Evolutionary conservation across 345 rosid species (phyloP), one percentile per base, ranked within the genome.

Genomic region (Stellera chamaejasme): DNA sequence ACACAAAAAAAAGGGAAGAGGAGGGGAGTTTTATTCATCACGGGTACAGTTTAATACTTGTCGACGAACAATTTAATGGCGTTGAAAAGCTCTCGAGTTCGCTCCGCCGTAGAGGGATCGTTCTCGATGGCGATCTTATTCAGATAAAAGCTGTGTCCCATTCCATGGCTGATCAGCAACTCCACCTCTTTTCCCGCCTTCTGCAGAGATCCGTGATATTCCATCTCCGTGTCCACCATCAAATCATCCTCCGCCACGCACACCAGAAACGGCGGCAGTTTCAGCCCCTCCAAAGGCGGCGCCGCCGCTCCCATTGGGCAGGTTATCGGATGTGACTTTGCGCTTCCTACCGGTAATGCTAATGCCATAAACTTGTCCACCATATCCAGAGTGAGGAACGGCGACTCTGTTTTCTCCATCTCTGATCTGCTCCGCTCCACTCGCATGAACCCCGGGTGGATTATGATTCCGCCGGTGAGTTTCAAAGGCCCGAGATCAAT

Each of bases 131-230:
- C 84, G 6, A 80, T 68, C 65, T 74, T 79, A 58, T 85, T 72
- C 0, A 82, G 75, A 39, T 79, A 85, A 52, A 85, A 85, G 39
- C 86, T 70, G 15, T 79, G 88, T n/a, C 80, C 81, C 82, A 82
- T 64, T 36, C 80, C 86, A 3, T 26, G 64, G 44, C 56, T 82
- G n/a, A 71, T 58, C 10, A 74, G 42, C 64, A 85, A n/a, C 53
- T 74, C 78, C 69, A 82, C 81, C 0, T 76, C 77, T 66, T 82
- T 78, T 0, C 57, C 27, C 0, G 71, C 81, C 25, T 69, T 68
- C 50, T 68, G 77, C 93, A 76, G 59, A 3, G 72, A 78, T 48
- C 79, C 81, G 42, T 76, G 76, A 49, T 65, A 85, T 60, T 85
- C 84, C 77, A 79, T 82, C 50, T 82, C 73, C 0, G 86, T 82